Conservation (phyloP, 139 green algal genomes). For the Limnomonas spitsbergensis region DNA sequence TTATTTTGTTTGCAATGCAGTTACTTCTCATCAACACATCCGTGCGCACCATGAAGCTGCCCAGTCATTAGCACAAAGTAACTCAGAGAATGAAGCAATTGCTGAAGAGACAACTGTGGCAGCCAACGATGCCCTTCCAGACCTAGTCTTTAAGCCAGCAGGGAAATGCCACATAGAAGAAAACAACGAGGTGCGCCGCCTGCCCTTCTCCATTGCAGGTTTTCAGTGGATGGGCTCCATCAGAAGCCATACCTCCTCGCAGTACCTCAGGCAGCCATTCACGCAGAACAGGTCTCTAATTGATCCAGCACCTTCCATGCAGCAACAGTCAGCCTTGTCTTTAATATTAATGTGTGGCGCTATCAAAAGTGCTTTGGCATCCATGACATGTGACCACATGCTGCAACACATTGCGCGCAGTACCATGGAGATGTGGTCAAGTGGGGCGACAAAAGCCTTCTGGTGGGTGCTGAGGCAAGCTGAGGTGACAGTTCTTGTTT, state of each 20-base stretch:
- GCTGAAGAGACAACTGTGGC: background rate
- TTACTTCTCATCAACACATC: background rate
- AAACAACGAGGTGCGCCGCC: background rate
- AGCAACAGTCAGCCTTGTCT: background rate
- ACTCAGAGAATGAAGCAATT: background rate
- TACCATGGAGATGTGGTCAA: background rate
- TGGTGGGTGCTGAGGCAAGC: background rate
- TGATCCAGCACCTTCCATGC: background rate
- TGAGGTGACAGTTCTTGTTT: background rate
- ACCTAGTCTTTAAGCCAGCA: background rate
- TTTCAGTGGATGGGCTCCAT: background rate
- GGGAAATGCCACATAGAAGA: background rate
- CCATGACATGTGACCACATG: too few relatives aligned
- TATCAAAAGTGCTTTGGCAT: too few relatives aligned
- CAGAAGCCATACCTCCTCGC: background rate
- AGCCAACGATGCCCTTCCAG: background rate
- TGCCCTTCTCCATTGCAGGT: background rate
- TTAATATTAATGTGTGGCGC: slow-evolving; percentile 6
- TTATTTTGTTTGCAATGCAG: background rate
- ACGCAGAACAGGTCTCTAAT: too few relatives aligned
- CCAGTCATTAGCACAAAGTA: background rate
- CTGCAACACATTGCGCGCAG: too few relatives aligned
- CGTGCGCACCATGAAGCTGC: background rate
- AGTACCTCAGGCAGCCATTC: too few relatives aligned
- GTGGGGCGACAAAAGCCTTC: background rate